Evolutionary conservation across 306 rosid species (phyloP).

Genomic region (Amphicarpaea edgeworthii): DNA sequence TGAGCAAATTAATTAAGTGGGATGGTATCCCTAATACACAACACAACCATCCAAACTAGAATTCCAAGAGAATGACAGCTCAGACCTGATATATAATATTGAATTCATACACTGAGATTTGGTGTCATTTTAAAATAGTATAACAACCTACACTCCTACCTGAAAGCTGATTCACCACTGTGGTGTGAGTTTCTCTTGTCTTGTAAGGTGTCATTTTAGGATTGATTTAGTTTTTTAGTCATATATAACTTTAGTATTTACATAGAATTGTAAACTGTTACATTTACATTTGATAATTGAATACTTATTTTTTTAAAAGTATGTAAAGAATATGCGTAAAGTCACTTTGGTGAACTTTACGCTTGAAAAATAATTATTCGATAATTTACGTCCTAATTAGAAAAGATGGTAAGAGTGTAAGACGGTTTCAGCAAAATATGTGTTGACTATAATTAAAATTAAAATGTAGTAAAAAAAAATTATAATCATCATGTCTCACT

Average conservation of each 20-base stretch:
- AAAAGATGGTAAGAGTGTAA: no score
- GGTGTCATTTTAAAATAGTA: constrained; percentile 36
- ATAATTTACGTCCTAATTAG: no score
- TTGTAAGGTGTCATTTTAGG: neutral
- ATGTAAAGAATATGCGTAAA: no score
- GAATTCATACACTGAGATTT: constrained; percentile 44
- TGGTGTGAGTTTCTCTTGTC: constrained; percentile 7
- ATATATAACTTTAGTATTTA: neutral
- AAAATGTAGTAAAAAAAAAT: no score
- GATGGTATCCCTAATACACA: constrained; percentile 59
- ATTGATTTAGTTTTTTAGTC: neutral
- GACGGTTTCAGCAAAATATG: no score
- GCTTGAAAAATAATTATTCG: no score
- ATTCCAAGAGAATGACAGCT: constrained; percentile 60
- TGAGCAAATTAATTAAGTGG: constrained; percentile 39
- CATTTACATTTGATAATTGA: neutral
- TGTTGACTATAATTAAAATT: no score
- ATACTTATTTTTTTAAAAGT: neutral
- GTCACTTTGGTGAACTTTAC: no score
- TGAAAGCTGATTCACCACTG: constrained; percentile 43
- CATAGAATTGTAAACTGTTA: neutral
- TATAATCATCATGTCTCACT: no score
- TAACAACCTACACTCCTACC: constrained; percentile 37
- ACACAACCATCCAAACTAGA: constrained; percentile 58
- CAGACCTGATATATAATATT: constrained; percentile 30